These are phyloP conservation scores for Adenanthera pavonina DNA, from an alignment of 306 rosid species.

Conservation along the genomic window DNA sequence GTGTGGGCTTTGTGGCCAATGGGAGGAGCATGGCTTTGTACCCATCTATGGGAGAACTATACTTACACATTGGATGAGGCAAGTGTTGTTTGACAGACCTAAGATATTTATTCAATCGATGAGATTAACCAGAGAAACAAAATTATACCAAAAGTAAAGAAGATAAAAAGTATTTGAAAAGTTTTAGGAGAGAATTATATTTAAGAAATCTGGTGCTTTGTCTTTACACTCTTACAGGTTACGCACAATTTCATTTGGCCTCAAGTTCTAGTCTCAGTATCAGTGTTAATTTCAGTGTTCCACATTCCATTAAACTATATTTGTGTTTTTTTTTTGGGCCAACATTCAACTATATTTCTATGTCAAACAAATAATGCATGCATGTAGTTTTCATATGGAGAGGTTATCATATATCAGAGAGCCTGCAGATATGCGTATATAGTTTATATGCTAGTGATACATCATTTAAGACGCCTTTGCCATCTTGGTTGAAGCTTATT, in stretches of 20 bases:
- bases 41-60: conserved; percentile 85
- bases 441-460: not conserved
- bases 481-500: not conserved
- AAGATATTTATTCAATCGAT: conserved; percentile 1
- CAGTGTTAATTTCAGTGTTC: not conserved
- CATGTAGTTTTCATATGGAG: not conserved
- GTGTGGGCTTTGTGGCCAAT: conserved; percentile 89
- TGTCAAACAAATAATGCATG: not conserved
- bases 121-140: not conserved
- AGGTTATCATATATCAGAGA: not conserved
- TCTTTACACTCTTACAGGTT: not conserved
- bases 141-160: not conserved
- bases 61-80: conserved; percentile 74
- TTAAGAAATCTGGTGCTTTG: not conserved
- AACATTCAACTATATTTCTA: not conserved
- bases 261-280: not conserved
- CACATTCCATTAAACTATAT: not conserved
- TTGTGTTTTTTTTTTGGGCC: not conserved
- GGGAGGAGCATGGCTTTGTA: conserved; percentile 92
- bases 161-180: not conserved
- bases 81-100: conserved; percentile 18
- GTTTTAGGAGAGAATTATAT: conserved; percentile 3
- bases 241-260: not conserved
- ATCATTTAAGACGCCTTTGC: not conserved
- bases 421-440: not conserved